A percentile compares a stretch with the other conserved stretches of the same genome.
phyloP scores from a whole-genome alignment of 1,284 basidiomycete genomes.

The Anthracocystis walkeri region DNA sequence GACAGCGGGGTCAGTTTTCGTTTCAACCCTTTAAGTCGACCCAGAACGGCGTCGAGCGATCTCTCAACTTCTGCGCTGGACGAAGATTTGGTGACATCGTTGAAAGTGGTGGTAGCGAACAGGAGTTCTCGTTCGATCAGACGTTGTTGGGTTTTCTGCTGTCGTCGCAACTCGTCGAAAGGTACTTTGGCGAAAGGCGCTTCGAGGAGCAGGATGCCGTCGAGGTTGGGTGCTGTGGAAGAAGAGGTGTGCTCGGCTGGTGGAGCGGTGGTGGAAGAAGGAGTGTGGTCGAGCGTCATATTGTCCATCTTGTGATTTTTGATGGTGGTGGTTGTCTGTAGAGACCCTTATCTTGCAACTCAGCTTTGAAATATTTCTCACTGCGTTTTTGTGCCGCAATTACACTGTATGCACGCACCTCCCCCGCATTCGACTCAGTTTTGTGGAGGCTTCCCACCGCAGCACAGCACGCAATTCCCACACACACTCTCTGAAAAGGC shows the following conservation, averaged over 20 bases:
- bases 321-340: not conserved
- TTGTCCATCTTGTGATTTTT: slow-evolving; percentile 19
- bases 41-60: slow-evolving; percentile 80
- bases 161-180: slow-evolving; percentile 58
- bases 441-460: too few relatives aligned
- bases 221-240: slow-evolving; percentile 68
- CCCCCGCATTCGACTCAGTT: too few relatives aligned
- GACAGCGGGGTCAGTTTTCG: slow-evolving; percentile 76
- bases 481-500: too few relatives aligned
- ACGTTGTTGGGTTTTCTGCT: slow-evolving; percentile 63
- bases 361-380: not conserved
- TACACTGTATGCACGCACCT: too few relatives aligned
- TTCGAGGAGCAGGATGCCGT: slow-evolving; percentile 86
- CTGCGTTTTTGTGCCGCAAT: too few relatives aligned
- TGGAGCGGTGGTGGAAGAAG: not conserved
- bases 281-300: slow-evolving; percentile 21
- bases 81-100: slow-evolving; percentile 7
- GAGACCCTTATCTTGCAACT: slow-evolving; percentile 13
- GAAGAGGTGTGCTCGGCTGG: not conserved
- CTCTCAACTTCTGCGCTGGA: slow-evolving; percentile 64
- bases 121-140: slow-evolving; percentile 54
- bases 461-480: too few relatives aligned
- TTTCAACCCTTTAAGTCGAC: slow-evolving; percentile 80
- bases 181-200: slow-evolving; percentile 83
- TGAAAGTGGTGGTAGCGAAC: slow-evolving; percentile 32